Conservation (phyloP, 1,139 yeast genomes). For the Tardiomyces digboiensis region DNA sequence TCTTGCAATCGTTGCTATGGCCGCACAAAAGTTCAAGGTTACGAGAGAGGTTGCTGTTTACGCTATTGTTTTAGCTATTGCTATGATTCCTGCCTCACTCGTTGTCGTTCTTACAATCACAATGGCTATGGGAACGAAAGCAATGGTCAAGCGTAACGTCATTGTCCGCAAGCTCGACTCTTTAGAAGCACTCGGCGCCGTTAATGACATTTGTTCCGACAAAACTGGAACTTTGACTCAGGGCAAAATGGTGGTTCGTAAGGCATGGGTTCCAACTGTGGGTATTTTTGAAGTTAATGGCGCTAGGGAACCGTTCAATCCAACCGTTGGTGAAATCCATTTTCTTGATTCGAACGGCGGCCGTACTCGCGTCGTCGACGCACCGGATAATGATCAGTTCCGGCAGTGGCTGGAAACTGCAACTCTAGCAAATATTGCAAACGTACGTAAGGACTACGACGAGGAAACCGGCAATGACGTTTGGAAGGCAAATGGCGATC, state of each 20-base stretch:
- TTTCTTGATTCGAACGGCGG: neutral
- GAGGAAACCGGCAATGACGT: constrained; percentile 17
- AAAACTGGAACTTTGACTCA: constrained; percentile 78
- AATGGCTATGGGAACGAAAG: constrained; percentile 80
- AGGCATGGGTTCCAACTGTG: constrained; percentile 64
- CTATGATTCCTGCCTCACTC: constrained; percentile 78
- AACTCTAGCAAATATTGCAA: constrained; percentile 66
- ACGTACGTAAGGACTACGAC: constrained; percentile 33
- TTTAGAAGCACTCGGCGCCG: constrained; percentile 71
- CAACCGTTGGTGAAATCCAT: constrained; percentile 49
- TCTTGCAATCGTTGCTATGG: constrained; percentile 75
- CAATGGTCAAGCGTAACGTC: constrained; percentile 62
- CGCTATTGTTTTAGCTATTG: constrained; percentile 75
- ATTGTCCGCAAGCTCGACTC: constrained; percentile 74
- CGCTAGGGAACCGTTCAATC: constrained; percentile 65
- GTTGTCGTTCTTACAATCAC: constrained; percentile 77
- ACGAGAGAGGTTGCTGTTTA: constrained; percentile 60
- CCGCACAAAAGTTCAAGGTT: constrained; percentile 59
- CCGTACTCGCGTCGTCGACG: constrained; percentile 5
- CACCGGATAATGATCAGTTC: constrained; percentile 22
- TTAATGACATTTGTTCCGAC: constrained; percentile 75
- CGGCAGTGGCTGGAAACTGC: constrained; percentile 48
- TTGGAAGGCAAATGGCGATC: constrained; percentile 84
- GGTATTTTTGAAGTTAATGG: constrained; percentile 57
- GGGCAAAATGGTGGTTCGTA: constrained; percentile 68